Conservation (phyloP, 495 filamentous ascomycete species). For the Extremus antarcticus region DNA sequence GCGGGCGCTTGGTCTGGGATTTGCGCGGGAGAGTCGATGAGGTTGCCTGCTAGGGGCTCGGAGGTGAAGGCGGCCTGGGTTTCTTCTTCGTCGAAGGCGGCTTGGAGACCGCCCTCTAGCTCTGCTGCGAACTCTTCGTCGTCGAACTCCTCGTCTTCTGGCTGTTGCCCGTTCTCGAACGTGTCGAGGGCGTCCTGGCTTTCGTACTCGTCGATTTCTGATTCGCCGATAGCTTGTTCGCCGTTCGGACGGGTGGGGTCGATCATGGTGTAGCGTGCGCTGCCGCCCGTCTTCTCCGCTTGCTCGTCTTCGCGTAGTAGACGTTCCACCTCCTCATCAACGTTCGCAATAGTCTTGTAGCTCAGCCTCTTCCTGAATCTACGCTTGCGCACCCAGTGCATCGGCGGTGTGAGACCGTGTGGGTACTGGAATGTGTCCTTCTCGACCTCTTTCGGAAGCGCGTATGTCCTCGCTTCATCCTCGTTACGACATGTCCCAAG, state of each 20-base stretch:
- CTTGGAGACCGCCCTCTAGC: slow-evolving; percentile 19
- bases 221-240: background rate
- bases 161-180: background rate
- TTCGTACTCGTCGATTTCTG: slow-evolving; percentile 16
- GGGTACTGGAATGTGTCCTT: slow-evolving; percentile 63
- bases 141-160: background rate
- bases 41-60: slow-evolving; percentile 4
- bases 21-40: slow-evolving; percentile 4
- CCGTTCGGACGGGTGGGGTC: background rate
- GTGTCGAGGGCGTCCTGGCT: slow-evolving; percentile 4
- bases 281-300: slow-evolving; percentile 38
- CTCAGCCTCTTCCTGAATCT: slow-evolving; percentile 77
- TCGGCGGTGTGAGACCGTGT: slow-evolving; percentile 84
- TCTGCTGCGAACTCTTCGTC: slow-evolving; percentile 12
- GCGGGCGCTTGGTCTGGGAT: slow-evolving; percentile 7
- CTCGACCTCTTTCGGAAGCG: slow-evolving; percentile 55
- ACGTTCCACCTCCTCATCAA: slow-evolving; percentile 70
- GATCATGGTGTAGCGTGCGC: slow-evolving; percentile 29
- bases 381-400: slow-evolving; percentile 73
- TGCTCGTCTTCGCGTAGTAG: slow-evolving; percentile 57
- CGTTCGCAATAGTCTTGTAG: slow-evolving; percentile 76
- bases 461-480: slow-evolving; percentile 54
- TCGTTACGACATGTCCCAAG: slow-evolving; percentile 60
- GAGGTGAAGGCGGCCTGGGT: slow-evolving; percentile 31
- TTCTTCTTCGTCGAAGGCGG: slow-evolving; percentile 13